Evolutionary conservation across 208 protist species (phyloP), one percentile per base, ranked within the genome.

Genomic region (Angomonas deanei): DNA sequence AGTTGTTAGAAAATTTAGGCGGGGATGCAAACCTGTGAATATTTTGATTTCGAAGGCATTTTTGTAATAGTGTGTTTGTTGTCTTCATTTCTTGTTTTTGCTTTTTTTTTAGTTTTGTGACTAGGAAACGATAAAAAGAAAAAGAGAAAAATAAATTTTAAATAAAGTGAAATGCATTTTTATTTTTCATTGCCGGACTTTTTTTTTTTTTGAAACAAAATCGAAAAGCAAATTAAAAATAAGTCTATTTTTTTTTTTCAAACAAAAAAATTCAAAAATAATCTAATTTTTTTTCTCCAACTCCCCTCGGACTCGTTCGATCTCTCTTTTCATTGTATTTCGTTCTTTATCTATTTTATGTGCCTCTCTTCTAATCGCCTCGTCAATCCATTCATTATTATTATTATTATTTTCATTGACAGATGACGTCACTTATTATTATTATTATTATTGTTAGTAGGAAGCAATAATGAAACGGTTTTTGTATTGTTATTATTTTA

Each of bases 181-280:
- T 53, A 6, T 26, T 27, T 17, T 53, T 5, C 47, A 13, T 17
- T 24, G 11, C 23, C 19, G n/a, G 5, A 26, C 8, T 53, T 17
- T 53, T 5, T 53, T 17, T 53, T 17, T 53, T 17, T 53, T 6
- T 53, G 23, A 21, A 42, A 42, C 15, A 42, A n/a, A n/a, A 8
- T 42, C 15, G 8, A 42, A 8, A 42, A 42, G 8, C 15, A 8
- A n/a, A 42, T 42, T 42, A 42, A 42, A 42, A 15, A n/a, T 42
- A n/a, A 42, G 15, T 42, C 36, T 42, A n/a, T 42, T 42, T 42
- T 42, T 42, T 42, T 42, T n/a, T 26, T 21, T 53, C 26, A 32
- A 60, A 57, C 53, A 38, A 62, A 15, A 59, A 26, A 11, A 30
- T 61, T 21, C 42, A 50, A 19, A 77, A 32, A 26, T 68, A 66